Percentiles rank a stretch among this genome's conserved stretches.
Conservation (phyloP, 1,284 basidiomycete genomes). For the Heterobasidion irregulare region DNA sequence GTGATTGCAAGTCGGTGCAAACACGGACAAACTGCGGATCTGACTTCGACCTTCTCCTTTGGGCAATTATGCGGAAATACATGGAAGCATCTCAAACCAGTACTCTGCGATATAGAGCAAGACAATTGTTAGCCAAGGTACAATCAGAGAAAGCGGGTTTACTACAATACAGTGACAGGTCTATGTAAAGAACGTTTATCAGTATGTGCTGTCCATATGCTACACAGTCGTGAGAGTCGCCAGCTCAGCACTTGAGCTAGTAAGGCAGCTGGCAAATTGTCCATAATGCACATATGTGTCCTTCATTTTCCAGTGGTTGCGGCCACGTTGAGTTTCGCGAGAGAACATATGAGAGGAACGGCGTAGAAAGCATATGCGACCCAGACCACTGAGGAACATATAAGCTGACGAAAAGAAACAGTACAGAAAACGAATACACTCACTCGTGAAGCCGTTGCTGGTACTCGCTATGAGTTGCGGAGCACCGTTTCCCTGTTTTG, state of each 20-base stretch:
- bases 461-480: conserved; percentile 55
- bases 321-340: conserved; percentile 61
- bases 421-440: conserved; percentile 19
- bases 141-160: no score
- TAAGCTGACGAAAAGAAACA: not conserved
- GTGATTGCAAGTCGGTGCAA: no score
- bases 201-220: not conserved
- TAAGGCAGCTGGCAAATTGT: not conserved
- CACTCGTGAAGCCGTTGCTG: conserved; percentile 71
- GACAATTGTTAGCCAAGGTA: no score
- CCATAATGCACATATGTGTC: not conserved
- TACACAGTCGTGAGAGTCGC: not conserved
- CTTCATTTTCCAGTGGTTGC: conserved; percentile 19
- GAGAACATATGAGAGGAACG: conserved; percentile 58
- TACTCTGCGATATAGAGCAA: no score
- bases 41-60: no score
- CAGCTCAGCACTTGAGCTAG: conserved; percentile 7
- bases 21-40: no score
- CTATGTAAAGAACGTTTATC: not conserved
- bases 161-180: not conserved
- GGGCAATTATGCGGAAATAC: no score
- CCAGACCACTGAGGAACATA: conserved; percentile 52
- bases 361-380: conserved; percentile 69
- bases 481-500: conserved; percentile 37
- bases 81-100: no score